phyloP scores from a whole-genome alignment of 2,329 filamentous ascomycete genomes.

The Elsinoe necatrix region DNA sequence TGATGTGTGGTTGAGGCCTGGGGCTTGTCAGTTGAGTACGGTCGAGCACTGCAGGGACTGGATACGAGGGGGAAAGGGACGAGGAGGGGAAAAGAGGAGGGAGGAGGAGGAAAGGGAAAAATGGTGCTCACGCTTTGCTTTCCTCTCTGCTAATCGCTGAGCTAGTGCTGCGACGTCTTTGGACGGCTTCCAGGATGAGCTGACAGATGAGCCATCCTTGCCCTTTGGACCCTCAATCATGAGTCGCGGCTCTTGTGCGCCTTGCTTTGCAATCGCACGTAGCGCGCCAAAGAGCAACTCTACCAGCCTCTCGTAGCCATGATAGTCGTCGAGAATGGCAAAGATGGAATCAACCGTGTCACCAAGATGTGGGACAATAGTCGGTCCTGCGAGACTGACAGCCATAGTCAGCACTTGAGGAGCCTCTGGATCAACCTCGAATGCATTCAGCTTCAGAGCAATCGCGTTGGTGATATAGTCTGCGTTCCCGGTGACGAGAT shows the following conservation, averaged over 20 bases:
- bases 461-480: slow-evolving; percentile 96
- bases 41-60: too few species aligned
- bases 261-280: slow-evolving; percentile 74
- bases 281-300: slow-evolving; percentile 78
- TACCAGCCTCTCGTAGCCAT: slow-evolving; percentile 81
- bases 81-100: not conserved
- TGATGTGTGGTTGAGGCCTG: not conserved
- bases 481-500: slow-evolving; percentile 79
- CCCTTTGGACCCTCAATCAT: slow-evolving; percentile 31
- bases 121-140: not conserved
- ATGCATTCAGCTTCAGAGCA: slow-evolving; percentile 77
- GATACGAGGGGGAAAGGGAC: not conserved
- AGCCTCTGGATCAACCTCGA: slow-evolving; percentile 84
- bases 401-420: slow-evolving; percentile 92
- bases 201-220: not conserved
- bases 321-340: slow-evolving; percentile 84
- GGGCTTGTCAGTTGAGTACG: not conserved
- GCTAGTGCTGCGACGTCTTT: slow-evolving; percentile 40
- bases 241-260: slow-evolving; percentile 51
- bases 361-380: slow-evolving; percentile 77
- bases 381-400: slow-evolving; percentile 75
- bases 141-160: not conserved
- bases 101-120: not conserved
- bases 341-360: slow-evolving; percentile 89
- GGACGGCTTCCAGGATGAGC: slow-evolving; percentile 20